These are phyloP conservation scores for Byssoonygena ceratinophila DNA, from an alignment of 2,329 filamentous ascomycete species.

Conservation along the genomic window DNA sequence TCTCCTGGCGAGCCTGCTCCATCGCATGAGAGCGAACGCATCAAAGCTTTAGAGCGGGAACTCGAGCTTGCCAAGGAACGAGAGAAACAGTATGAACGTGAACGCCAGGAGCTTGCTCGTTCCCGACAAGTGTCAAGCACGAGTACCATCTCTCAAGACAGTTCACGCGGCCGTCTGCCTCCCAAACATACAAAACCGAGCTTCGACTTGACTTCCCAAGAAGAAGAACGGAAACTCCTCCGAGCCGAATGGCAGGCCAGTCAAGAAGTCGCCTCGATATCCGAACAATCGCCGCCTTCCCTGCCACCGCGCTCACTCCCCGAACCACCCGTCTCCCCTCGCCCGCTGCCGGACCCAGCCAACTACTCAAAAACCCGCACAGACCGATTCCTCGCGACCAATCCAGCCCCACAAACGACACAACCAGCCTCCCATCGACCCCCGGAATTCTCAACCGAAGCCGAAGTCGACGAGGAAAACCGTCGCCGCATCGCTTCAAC, in stretches of 20 bases:
- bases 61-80: conserved; percentile 57
- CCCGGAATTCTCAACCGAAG: conserved; percentile 41
- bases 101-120: conserved; percentile 43
- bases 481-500: conserved; percentile 46
- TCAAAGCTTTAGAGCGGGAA: conserved; percentile 69
- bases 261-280: conserved; percentile 22
- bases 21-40: conserved; percentile 54
- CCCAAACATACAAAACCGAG: conserved; percentile 35
- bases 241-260: conserved; percentile 45
- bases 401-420: conserved; percentile 40
- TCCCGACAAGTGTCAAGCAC: conserved; percentile 17
- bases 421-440: conserved; percentile 33
- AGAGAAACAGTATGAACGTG: conserved; percentile 53
- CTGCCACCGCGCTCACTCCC: conserved; percentile 20
- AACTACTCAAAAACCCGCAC: conserved; percentile 39
- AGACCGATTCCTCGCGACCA: conserved; percentile 46
- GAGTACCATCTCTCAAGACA: conserved; percentile 9
- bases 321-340: conserved; percentile 24
- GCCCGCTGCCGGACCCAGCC: conserved; percentile 41
- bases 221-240: conserved; percentile 51
- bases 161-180: conserved; percentile 22
- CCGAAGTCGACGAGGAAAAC: conserved; percentile 48
- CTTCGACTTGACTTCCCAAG: conserved; percentile 48
- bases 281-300: conserved; percentile 18
- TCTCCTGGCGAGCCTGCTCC: conserved; percentile 32